These are phyloP conservation scores for Thermoascus crustaceus DNA, from an alignment of 2,329 filamentous ascomycete species.

Conservation along the genomic window DNA sequence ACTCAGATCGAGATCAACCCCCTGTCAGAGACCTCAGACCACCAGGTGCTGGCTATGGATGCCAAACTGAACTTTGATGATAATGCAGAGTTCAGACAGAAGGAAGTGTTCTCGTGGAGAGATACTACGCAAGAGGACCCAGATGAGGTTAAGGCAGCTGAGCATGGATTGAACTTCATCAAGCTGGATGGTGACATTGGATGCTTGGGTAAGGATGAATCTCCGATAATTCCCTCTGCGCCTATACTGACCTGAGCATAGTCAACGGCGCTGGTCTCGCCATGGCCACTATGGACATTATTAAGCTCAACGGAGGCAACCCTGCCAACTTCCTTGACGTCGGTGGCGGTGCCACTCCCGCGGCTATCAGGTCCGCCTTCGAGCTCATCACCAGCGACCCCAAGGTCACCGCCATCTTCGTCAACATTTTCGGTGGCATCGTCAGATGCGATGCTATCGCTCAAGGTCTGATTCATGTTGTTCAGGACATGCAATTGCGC, in stretches of 20 bases:
- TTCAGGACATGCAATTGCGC: conserved; percentile 88
- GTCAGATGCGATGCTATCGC: conserved; percentile 97
- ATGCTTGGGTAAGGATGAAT: conserved; percentile 54
- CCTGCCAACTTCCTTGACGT: conserved; percentile 99
- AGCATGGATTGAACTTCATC: conserved; percentile 95
- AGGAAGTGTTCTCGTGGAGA: conserved; percentile 90
- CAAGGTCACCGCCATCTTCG: conserved; percentile 97
- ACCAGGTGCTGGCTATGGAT: conserved; percentile 98
- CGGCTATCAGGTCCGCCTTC: conserved; percentile 95
- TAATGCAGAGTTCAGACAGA: conserved; percentile 96
- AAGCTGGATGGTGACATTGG: conserved; percentile 99
- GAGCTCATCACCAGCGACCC: conserved; percentile 97
- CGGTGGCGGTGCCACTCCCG: conserved; percentile 91
- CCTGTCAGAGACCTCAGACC: conserved; percentile 93
- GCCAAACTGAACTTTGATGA: conserved; percentile 98
- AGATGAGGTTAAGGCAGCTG: conserved; percentile 92
- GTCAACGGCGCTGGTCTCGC: conserved; percentile 98
- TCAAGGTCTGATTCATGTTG: conserved; percentile 89
- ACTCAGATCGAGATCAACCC: conserved; percentile 99
- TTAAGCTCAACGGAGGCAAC: conserved; percentile 95
- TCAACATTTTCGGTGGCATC: conserved; percentile 99
- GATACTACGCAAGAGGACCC: conserved; percentile 93
- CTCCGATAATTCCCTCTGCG: not conserved
- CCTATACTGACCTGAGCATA: conserved; percentile 9
- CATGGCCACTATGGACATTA: conserved; percentile 99